Percentiles rank a stretch among this genome's conserved stretches.
phyloP scores from a whole-genome alignment of 2,329 filamentous ascomycete genomes.

The Aureobasidium musti region DNA sequence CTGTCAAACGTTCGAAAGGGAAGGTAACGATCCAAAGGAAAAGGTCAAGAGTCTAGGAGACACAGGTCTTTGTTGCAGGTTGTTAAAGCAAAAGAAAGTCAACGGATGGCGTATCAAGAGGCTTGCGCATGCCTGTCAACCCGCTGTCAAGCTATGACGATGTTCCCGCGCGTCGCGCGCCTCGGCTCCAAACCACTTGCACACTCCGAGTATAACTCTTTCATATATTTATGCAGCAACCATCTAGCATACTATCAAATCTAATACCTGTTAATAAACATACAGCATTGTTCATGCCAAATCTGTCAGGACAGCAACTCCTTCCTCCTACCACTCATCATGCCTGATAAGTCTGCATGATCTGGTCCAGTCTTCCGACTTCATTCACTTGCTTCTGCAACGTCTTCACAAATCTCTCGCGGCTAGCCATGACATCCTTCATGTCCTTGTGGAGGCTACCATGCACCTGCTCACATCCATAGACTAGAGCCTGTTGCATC shows the following conservation, averaged over 20 bases:
- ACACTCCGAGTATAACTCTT: background rate
- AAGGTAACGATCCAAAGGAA: background rate
- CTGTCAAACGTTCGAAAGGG: background rate
- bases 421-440: background rate
- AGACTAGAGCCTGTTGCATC: conserved; percentile 33
- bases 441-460: background rate
- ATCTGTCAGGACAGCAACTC: background rate
- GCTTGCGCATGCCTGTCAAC: background rate
- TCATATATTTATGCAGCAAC: conserved; percentile 5
- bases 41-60: background rate
- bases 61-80: background rate
- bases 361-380: conserved; percentile 1
- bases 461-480: background rate
- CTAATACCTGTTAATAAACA: background rate
- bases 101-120: background rate
- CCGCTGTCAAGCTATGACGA: conserved; percentile 15
- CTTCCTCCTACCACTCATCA: background rate
- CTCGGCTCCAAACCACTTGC: background rate
- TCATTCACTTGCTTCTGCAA: conserved; percentile 6
- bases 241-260: conserved; percentile 6
- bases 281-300: background rate
- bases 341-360: conserved; percentile 8
- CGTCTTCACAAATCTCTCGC: background rate
- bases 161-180: background rate
- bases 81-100: conserved; percentile 21